A percentile compares a stretch with the other conserved stretches of the same genome.
These are phyloP conservation scores for Lavandula angustifolia DNA, from an alignment of 257 asterid genomes.

Conservation along the genomic window DNA sequence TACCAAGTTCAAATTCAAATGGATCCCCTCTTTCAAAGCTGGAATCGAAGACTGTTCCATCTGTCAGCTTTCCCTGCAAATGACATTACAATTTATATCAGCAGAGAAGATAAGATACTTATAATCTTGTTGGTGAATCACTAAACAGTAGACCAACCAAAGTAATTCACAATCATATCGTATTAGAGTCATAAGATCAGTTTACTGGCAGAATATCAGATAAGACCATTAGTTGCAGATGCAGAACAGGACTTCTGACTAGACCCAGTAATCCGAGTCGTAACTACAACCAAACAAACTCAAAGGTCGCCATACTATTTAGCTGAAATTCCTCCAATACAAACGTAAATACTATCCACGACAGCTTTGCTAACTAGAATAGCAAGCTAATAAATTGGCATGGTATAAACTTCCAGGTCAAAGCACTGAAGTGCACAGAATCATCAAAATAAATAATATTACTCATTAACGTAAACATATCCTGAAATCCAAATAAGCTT, in stretches of 20 bases:
- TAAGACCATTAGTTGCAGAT: not conserved
- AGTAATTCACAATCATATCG: not conserved
- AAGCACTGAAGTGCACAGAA: conserved; percentile 10
- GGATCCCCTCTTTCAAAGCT: conserved; percentile 97
- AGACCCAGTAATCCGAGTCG: not conserved
- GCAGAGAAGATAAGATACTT: not conserved
- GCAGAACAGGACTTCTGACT: not conserved
- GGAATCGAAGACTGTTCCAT: conserved; percentile 96
- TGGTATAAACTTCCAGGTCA: not conserved
- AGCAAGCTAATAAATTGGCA: not conserved
- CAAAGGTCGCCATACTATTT: not conserved
- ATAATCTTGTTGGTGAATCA: not conserved
- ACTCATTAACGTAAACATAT: not conserved
- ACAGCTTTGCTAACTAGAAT: not conserved
- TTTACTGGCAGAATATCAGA: not conserved
- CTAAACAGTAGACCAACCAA: not conserved
- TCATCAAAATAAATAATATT: not conserved
- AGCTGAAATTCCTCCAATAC: not conserved
- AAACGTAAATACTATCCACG: not conserved
- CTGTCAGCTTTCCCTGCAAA: conserved; percentile 92
- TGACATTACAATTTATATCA: conserved; percentile 16
- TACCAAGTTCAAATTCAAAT: conserved; percentile 86
- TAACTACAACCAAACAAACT: not conserved
- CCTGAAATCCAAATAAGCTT: not conserved
- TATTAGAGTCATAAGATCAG: not conserved